A percentile compares a stretch with the other conserved stretches of the same genome.
Evolutionary conservation across 306 rosid species (phyloP).

Genomic region (Prunus davidiana): DNA sequence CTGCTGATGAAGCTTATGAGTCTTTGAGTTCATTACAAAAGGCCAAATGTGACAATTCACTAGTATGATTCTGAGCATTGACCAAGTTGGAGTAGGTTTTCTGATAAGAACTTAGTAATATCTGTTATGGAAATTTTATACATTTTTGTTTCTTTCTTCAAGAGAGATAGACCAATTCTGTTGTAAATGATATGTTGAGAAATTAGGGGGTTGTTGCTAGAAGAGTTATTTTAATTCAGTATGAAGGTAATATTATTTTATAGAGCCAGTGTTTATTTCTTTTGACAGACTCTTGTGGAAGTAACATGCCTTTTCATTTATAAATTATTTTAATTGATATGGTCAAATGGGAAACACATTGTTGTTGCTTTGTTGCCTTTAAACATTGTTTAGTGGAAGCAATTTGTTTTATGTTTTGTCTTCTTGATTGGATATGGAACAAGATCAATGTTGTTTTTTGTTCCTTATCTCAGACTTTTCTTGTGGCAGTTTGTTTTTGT

Average conservation of each 20-base stretch:
- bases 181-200: not conserved
- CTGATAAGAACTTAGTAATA: not conserved
- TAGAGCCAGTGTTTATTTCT: not conserved
- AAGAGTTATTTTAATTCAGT: not conserved
- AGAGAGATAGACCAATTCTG: not conserved
- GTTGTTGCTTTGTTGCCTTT: not conserved
- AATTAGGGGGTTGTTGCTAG: not conserved
- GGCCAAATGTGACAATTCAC: not conserved
- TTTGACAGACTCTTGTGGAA: not conserved
- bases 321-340: not conserved
- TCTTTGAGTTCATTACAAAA: not conserved
- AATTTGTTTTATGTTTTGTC: not conserved
- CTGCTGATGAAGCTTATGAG: not conserved
- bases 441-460: constrained; percentile 8
- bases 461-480: not conserved
- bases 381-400: not conserved
- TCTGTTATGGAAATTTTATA: not conserved
- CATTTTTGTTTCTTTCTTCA: not conserved
- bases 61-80: not conserved
- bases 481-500: not conserved
- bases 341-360: not conserved
- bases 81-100: not conserved
- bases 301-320: not conserved
- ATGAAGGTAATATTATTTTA: not conserved
- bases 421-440: not conserved